A percentile compares a stretch with the other conserved stretches of the same genome.
These are phyloP conservation scores for Daldinia bambusicola DNA, from an alignment of 495 filamentous ascomycete species.

Conservation along the genomic window DNA sequence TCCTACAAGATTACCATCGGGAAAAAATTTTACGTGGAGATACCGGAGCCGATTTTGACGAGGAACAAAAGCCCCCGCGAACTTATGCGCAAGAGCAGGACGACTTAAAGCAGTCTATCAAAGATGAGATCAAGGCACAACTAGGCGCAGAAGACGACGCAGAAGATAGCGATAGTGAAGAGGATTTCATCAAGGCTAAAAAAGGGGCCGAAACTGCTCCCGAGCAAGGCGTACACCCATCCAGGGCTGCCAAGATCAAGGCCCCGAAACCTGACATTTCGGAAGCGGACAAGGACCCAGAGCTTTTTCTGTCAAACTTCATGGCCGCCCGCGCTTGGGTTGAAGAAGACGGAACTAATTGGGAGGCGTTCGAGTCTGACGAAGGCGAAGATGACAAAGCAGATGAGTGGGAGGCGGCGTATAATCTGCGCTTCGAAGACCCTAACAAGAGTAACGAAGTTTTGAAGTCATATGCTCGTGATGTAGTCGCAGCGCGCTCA, in stretches of 20 bases:
- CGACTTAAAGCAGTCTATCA: slow-evolving; percentile 76
- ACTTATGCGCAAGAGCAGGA: slow-evolving; percentile 91
- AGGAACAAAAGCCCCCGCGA: slow-evolving; percentile 62
- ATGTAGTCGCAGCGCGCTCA: slow-evolving; percentile 78
- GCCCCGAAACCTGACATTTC: slow-evolving; percentile 70
- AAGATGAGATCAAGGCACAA: slow-evolving; percentile 81
- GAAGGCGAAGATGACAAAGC: slow-evolving; percentile 85
- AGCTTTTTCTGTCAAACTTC: slow-evolving; percentile 89
- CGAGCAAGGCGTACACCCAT: slow-evolving; percentile 56
- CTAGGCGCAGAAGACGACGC: slow-evolving; percentile 57
- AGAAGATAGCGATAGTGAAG: slow-evolving; percentile 72
- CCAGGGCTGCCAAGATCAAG: slow-evolving; percentile 59
- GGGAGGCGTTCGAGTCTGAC: slow-evolving; percentile 88
- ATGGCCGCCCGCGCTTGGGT: slow-evolving; percentile 90
- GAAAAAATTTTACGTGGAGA: slow-evolving; percentile 78
- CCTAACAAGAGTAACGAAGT: slow-evolving; percentile 84
- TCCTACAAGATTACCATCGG: slow-evolving; percentile 88
- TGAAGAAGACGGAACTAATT: slow-evolving; percentile 65
- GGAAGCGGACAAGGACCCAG: slow-evolving; percentile 89
- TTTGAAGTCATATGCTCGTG: slow-evolving; percentile 86
- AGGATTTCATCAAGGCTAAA: slow-evolving; percentile 73
- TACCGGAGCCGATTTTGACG: slow-evolving; percentile 65
- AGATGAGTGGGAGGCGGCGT: slow-evolving; percentile 90
- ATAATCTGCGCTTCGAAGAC: slow-evolving; percentile 96
- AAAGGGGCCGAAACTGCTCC: slow-evolving; percentile 43